phyloP scores from a whole-genome alignment of 768 basidiomycete genomes.

The Pleurotus sapidus region DNA sequence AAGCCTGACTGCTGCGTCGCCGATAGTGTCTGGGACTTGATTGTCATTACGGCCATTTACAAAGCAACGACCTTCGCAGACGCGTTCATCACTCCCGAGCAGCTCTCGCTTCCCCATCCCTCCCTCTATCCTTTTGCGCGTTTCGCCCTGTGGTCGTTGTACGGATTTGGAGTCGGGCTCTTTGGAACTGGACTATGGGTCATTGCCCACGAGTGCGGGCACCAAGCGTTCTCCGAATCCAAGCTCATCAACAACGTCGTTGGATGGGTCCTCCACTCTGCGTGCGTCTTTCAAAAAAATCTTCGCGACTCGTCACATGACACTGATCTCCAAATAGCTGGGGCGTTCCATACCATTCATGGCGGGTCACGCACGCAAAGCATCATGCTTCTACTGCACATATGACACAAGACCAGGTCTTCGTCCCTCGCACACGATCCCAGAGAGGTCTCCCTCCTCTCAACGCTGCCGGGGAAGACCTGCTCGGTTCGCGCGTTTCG shows the following conservation, averaged over 20 bases:
- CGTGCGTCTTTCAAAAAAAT: conserved; percentile 41
- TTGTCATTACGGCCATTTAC: conserved; percentile 66
- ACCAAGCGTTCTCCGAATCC: conserved; percentile 93
- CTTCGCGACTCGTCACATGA: conserved; percentile 9
- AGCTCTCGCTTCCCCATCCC: conserved; percentile 56
- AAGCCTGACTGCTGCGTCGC: not conserved
- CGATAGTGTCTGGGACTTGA: conserved; percentile 68
- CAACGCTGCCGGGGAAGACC: conserved; percentile 65
- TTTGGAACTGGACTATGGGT: conserved; percentile 94
- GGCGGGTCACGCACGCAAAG: conserved; percentile 92
- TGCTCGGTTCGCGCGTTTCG: conserved; percentile 60
- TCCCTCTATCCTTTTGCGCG: conserved; percentile 59
- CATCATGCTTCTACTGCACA: conserved; percentile 96
- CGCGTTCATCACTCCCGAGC: conserved; percentile 53
- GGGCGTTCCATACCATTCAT: conserved; percentile 95
- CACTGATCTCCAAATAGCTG: conserved; percentile 44
- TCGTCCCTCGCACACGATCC: conserved; percentile 87
- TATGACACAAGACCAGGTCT: conserved; percentile 94
- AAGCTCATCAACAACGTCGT: conserved; percentile 90
- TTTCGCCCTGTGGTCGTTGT: conserved; percentile 73
- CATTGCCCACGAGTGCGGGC: conserved; percentile 92
- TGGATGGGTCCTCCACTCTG: conserved; percentile 91
- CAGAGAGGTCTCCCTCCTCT: conserved; percentile 62
- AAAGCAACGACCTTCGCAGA: conserved; percentile 67
- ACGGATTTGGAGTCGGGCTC: conserved; percentile 80